These are phyloP conservation scores for Neurospora sp. DNA, from an alignment of 495 filamentous ascomycete species.

Conservation along the genomic window DNA sequence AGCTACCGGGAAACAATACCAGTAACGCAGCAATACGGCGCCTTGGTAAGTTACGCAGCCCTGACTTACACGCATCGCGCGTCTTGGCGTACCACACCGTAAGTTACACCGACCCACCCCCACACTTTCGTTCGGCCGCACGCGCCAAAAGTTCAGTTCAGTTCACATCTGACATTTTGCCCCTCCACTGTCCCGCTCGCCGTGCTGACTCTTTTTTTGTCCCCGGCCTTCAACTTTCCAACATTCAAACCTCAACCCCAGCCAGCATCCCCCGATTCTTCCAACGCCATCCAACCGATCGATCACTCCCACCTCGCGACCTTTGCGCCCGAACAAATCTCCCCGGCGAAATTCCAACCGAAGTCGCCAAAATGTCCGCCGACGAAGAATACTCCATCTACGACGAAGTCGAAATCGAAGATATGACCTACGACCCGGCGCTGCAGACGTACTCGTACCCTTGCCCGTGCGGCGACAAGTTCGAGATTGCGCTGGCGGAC, in stretches of 20 bases:
- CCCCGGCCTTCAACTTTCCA: not conserved
- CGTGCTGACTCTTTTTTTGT: not conserved
- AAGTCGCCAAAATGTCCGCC: conserved; percentile 43
- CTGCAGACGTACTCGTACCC: conserved; percentile 89
- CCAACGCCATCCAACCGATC: not conserved
- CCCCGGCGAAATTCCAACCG: not conserved
- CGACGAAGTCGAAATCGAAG: conserved; percentile 98
- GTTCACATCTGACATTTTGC: not conserved
- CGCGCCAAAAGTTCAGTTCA: not conserved
- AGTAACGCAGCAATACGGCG: not conserved
- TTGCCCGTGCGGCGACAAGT: conserved; percentile 94
- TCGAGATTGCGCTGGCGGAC: conserved; percentile 82
- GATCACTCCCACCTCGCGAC: not conserved
- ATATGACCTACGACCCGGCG: conserved; percentile 84
- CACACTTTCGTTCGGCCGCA: not conserved
- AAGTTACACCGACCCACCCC: not conserved
- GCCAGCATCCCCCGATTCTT: not conserved
- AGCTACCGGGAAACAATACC: not conserved
- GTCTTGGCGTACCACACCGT: not conserved
- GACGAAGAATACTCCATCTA: conserved; percentile 64
- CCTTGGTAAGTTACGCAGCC: not conserved
- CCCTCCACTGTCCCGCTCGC: not conserved
- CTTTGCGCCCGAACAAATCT: not conserved
- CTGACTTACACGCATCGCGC: not conserved
- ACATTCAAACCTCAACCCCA: not conserved